Base-by-base conservation (phyloP, 345 rosid species). In the Populus ilicifolia region DNA sequence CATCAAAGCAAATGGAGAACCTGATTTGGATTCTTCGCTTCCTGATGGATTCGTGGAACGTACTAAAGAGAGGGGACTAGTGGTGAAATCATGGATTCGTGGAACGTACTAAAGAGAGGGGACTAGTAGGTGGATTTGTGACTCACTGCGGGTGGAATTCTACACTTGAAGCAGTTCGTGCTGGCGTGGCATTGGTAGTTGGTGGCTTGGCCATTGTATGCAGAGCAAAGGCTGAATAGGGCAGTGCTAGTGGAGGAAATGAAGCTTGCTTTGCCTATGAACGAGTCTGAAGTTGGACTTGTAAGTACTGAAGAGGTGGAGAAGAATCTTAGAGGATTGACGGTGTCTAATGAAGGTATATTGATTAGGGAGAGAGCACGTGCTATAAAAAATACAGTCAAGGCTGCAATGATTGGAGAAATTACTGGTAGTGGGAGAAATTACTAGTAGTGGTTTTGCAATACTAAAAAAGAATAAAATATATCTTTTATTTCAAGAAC, bases 71-170 rank as follows among this genome's bases (percentile, higher is more conserved):
- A 83, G 72, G 78, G 94, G 96, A 6, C 50, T 85, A 69, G 87
- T 88, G 43, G 81, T 89, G 52, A 85, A 88, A 71, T 79, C 80
- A 2, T 91, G 94, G 88, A 2, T 86, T 89, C 64, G 4, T 86
- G 74, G 83, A 76, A 23, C 54, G 88, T 52, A 87, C 87, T 1
- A 76, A 39, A 33, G 80, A 76, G 5, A 83, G 72, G 78, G 94
- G 96, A 6, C 50, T 85, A 69, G 78, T 86, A 3, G 90, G 93
- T 5, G 91, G 90, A 48, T 91, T 91, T 43, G 91, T 89, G 44
- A 91, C 88, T 68, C 96, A 91, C 75, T 86, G 93, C 33, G 94
- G 97, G 3, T 93, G 92, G 96, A 93, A 90, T 74, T 89, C 94
- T 1, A 75, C 84, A 27, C 88, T 93, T 0, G 97, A 90, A 78